These are phyloP conservation scores for Phaeosphaeriaceae sp. DNA, from an alignment of 2,329 filamentous ascomycete genomes.

Conservation along the genomic window DNA sequence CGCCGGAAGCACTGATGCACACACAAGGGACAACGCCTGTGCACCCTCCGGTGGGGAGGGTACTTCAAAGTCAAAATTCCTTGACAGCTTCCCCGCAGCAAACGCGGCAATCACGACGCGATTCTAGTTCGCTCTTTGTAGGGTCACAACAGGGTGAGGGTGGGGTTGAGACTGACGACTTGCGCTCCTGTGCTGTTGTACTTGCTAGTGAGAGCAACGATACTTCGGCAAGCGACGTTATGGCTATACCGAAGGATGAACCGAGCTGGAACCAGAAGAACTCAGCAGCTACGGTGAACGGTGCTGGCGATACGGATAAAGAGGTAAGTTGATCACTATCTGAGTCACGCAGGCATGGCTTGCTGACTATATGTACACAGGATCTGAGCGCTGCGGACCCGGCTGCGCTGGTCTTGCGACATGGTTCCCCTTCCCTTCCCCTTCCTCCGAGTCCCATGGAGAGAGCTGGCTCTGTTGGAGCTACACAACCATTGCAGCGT, in stretches of 20 bases:
- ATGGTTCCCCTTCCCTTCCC: constrained; percentile 5
- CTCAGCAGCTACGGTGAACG: constrained; percentile 3
- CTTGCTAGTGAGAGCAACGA: constrained; percentile 3
- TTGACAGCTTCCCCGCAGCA: constrained; percentile 7
- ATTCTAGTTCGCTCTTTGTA: constrained; percentile 7
- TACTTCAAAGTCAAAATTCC: neutral
- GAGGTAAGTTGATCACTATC: constrained; percentile 3
- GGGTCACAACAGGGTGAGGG: constrained; percentile 3
- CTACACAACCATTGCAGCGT: constrained; percentile 2
- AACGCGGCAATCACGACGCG: constrained; percentile 1
- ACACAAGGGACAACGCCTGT: too few species aligned
- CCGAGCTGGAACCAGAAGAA: constrained; percentile 4
- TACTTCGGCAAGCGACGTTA: constrained; percentile 2
- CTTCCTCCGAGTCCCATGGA: constrained; percentile 1
- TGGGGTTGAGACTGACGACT: constrained; percentile 2
- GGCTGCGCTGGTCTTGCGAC: constrained; percentile 2
- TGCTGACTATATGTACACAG: constrained; percentile 6
- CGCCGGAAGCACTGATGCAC: constrained; percentile 2
- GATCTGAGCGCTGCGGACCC: constrained; percentile 2
- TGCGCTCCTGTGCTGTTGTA: constrained; percentile 2
- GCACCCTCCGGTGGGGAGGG: too few species aligned
- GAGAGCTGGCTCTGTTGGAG: constrained; percentile 3
- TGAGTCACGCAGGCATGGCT: constrained; percentile 5
- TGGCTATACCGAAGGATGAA: constrained; percentile 5
- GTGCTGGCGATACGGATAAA: constrained; percentile 8